Evolutionary conservation across 768 basidiomycete species (phyloP).

Genomic region (Agrocybe chaxingu): DNA sequence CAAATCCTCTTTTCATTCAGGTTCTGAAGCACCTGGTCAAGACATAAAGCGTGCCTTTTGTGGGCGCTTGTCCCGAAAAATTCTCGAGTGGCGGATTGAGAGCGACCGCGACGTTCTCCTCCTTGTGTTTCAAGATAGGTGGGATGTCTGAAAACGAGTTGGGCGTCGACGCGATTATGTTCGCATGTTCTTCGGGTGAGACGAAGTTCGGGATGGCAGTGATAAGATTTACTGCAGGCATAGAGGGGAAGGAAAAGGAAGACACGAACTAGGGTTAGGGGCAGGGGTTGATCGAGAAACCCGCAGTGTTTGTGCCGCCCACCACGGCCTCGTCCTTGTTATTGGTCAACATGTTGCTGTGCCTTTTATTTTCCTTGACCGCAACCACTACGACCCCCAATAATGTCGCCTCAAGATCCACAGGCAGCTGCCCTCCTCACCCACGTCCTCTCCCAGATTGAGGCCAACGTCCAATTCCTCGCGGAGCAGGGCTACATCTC

Average conservation of each 20-base stretch:
- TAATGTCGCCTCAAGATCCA: slow-evolving; percentile 31
- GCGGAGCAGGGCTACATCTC: slow-evolving; percentile 53
- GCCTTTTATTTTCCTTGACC: not conserved
- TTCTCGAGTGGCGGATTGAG: slow-evolving; percentile 69
- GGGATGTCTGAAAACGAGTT: slow-evolving; percentile 82
- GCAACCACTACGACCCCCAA: slow-evolving; percentile 2
- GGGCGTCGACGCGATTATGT: slow-evolving; percentile 76
- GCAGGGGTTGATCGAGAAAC: too few species aligned
- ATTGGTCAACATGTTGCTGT: too few species aligned
- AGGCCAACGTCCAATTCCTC: slow-evolving; percentile 56
- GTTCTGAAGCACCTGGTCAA: slow-evolving; percentile 66
- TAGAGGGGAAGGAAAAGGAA: slow-evolving; percentile 7
- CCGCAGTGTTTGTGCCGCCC: too few species aligned
- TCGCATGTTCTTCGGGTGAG: slow-evolving; percentile 62
- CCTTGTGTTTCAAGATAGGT: slow-evolving; percentile 71
- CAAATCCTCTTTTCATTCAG: not conserved
- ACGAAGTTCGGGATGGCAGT: slow-evolving; percentile 32
- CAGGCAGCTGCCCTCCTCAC: slow-evolving; percentile 47
- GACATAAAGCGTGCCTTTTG: slow-evolving; percentile 73
- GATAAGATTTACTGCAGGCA: slow-evolving; percentile 39
- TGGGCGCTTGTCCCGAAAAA: slow-evolving; percentile 48
- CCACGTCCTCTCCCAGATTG: slow-evolving; percentile 56
- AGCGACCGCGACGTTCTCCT: slow-evolving; percentile 64
- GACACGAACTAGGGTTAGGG: too few species aligned
- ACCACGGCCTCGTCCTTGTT: too few species aligned